phyloP scores from a whole-genome alignment of 257 asterid genomes.

The Jaltomata sinuosa region DNA sequence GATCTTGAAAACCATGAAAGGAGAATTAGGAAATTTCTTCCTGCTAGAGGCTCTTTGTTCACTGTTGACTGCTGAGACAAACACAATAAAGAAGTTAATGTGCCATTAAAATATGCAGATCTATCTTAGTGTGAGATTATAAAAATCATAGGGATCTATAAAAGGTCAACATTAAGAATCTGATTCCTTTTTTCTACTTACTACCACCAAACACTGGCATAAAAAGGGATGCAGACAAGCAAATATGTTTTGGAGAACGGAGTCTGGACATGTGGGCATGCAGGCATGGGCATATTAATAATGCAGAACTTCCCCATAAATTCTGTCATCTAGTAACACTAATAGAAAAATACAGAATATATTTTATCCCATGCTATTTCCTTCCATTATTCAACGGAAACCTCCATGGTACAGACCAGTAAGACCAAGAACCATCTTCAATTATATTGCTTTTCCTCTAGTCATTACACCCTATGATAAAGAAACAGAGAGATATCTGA shows the following conservation, averaged over 20 bases:
- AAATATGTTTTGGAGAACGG: constrained; percentile 23
- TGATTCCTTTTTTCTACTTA: constrained; percentile 9
- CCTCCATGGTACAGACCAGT: neutral
- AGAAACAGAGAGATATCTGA: neutral
- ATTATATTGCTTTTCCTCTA: neutral
- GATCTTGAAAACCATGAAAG: neutral
- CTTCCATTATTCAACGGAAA: neutral
- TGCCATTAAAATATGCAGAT: neutral
- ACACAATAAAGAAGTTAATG: neutral
- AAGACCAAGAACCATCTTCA: neutral
- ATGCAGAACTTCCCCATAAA: constrained; percentile 10
- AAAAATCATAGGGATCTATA: neutral
- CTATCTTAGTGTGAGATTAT: neutral
- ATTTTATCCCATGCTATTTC: constrained; percentile 7
- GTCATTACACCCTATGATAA: neutral
- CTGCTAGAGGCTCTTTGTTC: neutral
- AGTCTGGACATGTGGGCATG: constrained; percentile 30
- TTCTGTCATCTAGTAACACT: constrained; percentile 28
- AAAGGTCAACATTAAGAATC: constrained; percentile 24
- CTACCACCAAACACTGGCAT: neutral
- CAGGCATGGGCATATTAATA: constrained; percentile 18
- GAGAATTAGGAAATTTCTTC: neutral
- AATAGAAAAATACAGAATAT: neutral
- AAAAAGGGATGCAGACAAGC: constrained; percentile 17
- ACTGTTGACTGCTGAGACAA: neutral